Percentiles rank a stretch among this genome's conserved stretches.
phyloP scores from a whole-genome alignment of 768 basidiomycete species.

The Lactifluus piperatus region DNA sequence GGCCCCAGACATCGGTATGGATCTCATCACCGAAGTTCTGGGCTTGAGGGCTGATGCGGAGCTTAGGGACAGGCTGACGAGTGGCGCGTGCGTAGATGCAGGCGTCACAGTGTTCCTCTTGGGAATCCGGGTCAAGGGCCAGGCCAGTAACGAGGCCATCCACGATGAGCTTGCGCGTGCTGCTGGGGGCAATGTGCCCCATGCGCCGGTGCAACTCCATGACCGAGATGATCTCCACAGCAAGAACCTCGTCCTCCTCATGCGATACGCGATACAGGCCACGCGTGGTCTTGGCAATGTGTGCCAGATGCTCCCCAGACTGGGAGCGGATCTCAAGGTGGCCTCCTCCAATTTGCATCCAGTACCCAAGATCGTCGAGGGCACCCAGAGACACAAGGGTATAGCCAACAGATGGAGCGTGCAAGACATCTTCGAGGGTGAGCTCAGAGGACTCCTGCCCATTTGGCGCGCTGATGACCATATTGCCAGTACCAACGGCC shows the following conservation, averaged over 20 bases:
- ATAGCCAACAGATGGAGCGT: not conserved
- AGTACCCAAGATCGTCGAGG: not conserved
- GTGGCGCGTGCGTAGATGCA: not conserved
- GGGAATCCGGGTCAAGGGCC: not conserved
- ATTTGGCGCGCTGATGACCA: not conserved
- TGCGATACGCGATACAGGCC: not conserved
- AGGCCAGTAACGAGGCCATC: not conserved
- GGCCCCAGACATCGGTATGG: not conserved
- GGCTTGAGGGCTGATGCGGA: not conserved
- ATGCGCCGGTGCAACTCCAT: conserved; percentile 26
- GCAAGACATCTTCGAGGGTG: not conserved
- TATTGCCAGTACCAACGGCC: not conserved
- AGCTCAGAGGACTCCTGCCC: not conserved
- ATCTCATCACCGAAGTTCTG: not conserved
- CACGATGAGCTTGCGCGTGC: conserved; percentile 21
- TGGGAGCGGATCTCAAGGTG: too few species aligned
- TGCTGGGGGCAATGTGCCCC: conserved; percentile 29
- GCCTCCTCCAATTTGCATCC: not conserved
- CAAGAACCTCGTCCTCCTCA: not conserved
- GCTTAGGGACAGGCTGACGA: not conserved
- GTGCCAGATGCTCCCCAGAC: too few species aligned
- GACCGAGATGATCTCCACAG: not conserved
- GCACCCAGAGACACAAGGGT: not conserved
- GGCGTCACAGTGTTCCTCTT: conserved; percentile 29
- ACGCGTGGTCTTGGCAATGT: not conserved